A percentile compares a stretch with the other conserved stretches of the same genome.
Evolutionary conservation across 2,329 filamentous ascomycete species (phyloP).

Genomic region (Hymenoscyphus fraxineus): DNA sequence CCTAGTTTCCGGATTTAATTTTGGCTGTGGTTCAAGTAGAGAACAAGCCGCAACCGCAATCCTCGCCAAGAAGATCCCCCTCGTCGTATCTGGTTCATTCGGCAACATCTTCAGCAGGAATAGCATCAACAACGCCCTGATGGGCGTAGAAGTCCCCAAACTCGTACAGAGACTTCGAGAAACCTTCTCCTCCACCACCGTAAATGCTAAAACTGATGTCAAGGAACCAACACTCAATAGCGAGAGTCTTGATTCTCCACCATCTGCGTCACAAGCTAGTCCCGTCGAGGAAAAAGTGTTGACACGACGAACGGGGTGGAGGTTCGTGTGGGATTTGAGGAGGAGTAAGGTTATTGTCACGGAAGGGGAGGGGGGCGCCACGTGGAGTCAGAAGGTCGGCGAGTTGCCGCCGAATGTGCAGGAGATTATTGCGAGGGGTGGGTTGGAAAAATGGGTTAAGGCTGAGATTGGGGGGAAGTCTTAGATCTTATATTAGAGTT

Average conservation of each 20-base stretch:
- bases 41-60: constrained; percentile 90
- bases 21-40: constrained; percentile 75
- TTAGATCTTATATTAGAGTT: not conserved
- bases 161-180: constrained; percentile 64
- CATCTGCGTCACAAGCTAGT: constrained; percentile 39
- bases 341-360: constrained; percentile 66
- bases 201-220: constrained; percentile 39
- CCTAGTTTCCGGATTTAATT: constrained; percentile 82
- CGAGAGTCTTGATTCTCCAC: constrained; percentile 48
- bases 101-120: constrained; percentile 80
- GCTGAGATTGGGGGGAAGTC: constrained; percentile 21
- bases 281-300: constrained; percentile 48
- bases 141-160: constrained; percentile 66
- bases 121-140: constrained; percentile 74
- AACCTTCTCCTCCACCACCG: constrained; percentile 44
- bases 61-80: constrained; percentile 72
- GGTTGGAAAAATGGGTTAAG: constrained; percentile 74
- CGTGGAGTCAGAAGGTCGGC: constrained; percentile 77
- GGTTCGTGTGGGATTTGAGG: constrained; percentile 73
- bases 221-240: constrained; percentile 49
- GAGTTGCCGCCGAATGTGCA: constrained; percentile 84
- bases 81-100: constrained; percentile 78
- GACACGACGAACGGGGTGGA: constrained; percentile 80
- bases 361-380: constrained; percentile 62
- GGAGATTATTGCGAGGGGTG: constrained; percentile 74